Conservation (phyloP, 2,329 filamentous ascomycete species). For the Tothia fuscella region DNA sequence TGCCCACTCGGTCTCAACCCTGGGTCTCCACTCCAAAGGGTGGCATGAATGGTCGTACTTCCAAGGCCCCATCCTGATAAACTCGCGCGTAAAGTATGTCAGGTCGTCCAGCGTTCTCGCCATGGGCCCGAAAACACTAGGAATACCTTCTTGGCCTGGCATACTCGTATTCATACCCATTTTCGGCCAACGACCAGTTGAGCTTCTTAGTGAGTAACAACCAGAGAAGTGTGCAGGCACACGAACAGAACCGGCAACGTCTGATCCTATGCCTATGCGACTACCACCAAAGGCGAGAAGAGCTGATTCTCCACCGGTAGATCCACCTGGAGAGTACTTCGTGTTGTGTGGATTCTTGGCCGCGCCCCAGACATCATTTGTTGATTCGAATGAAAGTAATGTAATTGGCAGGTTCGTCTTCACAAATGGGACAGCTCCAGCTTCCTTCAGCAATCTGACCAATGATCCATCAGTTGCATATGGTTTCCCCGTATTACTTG, state of each 20-base stretch:
- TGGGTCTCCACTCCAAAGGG: slow-evolving; percentile 64
- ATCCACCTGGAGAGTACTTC: slow-evolving; percentile 80
- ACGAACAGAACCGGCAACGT: slow-evolving; percentile 81
- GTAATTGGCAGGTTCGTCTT: slow-evolving; percentile 88
- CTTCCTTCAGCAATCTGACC: slow-evolving; percentile 41
- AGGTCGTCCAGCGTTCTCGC: slow-evolving; percentile 72
- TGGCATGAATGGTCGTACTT: slow-evolving; percentile 78
- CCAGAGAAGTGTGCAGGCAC: slow-evolving; percentile 82
- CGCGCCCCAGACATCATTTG: slow-evolving; percentile 69
- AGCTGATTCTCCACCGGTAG: slow-evolving; percentile 74
- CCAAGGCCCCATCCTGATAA: slow-evolving; percentile 79
- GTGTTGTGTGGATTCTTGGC: slow-evolving; percentile 71
- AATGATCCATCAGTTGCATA: slow-evolving; percentile 56
- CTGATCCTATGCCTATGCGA: slow-evolving; percentile 78
- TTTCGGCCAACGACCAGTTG: slow-evolving; percentile 84
- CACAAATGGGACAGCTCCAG: slow-evolving; percentile 74
- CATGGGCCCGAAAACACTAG: slow-evolving; percentile 88
- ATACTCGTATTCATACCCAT: slow-evolving; percentile 74
- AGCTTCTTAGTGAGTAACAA: slow-evolving; percentile 77
- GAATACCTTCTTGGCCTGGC: slow-evolving; percentile 83
- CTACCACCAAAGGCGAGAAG: slow-evolving; percentile 70
- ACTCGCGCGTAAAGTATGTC: slow-evolving; percentile 66
- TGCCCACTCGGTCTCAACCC: slow-evolving; percentile 47
- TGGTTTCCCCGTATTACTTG: slow-evolving; percentile 57
- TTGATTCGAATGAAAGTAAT: slow-evolving; percentile 73